Base-by-base conservation (phyloP, 805 yeast genomes). In the Candida chauliodis region DNA sequence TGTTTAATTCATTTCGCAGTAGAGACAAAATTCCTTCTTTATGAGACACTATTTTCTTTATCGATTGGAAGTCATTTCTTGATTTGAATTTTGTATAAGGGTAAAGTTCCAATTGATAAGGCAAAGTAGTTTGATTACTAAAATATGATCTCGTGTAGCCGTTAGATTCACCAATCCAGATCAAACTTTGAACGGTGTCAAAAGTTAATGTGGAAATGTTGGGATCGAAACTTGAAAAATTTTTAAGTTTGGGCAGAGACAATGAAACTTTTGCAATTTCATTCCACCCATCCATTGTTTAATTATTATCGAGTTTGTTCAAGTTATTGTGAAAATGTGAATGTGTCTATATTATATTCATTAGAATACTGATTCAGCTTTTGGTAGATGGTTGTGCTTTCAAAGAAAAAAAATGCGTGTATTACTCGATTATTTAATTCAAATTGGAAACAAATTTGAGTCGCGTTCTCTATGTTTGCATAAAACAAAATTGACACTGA, bases 141-240 rank as follows among this genome's bases (percentile, higher is more conserved):
- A 65, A 49, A 43, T 52, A 62, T n/a, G 69, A 61, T 8, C 58
- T 46, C 5, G 69, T 49, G 45, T 51, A 55, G 3, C 90, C 85
- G 26, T 66, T 70, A 1, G 76, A 57, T 54, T 86, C 93, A 13
- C 95, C 95, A 1, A 81, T 71, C 98, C 98, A 91, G 2, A 90
- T 55, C 31, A 93, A 64, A 49, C 90, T 93, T 42, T 79, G 75
- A n/a, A 73, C 62, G 25, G 71, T 72, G 60, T 90, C 96, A 56
- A 89, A 89, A 36, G 43, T 45, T 11, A 66, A 43, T 6, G 69
- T 34, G 9, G 67, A 42, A 30, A 66, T 50, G 4, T 36, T 19
- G 8, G 37, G 16, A n/a, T n/a, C 21, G 16, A n/a, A 13, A 16
- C n/a, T 17, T 25, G 18, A 11, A 8, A 21, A 8, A 14, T 21